Evolutionary conservation across 2,329 filamentous ascomycete genomes (phyloP), one percentile per base, ranked within the genome.

Genomic region (Hymenotorrendiella dingleyae): DNA sequence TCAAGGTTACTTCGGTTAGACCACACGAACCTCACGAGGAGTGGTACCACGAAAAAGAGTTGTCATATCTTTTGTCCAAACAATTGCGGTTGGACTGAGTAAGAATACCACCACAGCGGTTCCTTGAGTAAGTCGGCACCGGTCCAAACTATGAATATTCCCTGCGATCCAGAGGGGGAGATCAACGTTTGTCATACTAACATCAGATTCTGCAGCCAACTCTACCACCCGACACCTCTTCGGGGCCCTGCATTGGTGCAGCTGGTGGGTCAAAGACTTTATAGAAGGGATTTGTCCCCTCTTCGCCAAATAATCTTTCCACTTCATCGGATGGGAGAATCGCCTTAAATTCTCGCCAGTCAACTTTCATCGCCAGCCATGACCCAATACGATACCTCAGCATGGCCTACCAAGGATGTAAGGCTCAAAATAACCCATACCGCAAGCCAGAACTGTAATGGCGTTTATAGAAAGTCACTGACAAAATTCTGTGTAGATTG

Each of bases 401-500:
- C 65, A 59, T 80, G 76, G 76, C 73, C 75, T 19, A 60, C 71
- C 49, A 62, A 66, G 52, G 70, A 73, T 54, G 70, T 73, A 56
- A 59, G 67, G 48, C 19, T 6, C n/a, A 16, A 11, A 17, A n/a
- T 36, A 8, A 34, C 20, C 6, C 21, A 20, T 36, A 32, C 32
- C 11, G 43, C 22, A 40, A 21, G 26, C n/a, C 21, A 30, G 22
- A 11, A 16, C 39, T 14, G 12, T 21, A 10, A 10, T 28, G 20
- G 14, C 6, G 43, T 27, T 16, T 35, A 30, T 12, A 36, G 34
- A 32, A 29, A 9, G 36, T 29, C 22, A 28, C 44, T 54, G 17
- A 52, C 41, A 24, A 16, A 21, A 23, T 48, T 36, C 40, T 36
- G 42, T 29, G 23, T 53, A 97, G 87, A 89, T 95, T 55, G 71